Base-by-base conservation (phyloP, 2,329 filamentous ascomycete genomes). In the Mollisiaceae sp. region DNA sequence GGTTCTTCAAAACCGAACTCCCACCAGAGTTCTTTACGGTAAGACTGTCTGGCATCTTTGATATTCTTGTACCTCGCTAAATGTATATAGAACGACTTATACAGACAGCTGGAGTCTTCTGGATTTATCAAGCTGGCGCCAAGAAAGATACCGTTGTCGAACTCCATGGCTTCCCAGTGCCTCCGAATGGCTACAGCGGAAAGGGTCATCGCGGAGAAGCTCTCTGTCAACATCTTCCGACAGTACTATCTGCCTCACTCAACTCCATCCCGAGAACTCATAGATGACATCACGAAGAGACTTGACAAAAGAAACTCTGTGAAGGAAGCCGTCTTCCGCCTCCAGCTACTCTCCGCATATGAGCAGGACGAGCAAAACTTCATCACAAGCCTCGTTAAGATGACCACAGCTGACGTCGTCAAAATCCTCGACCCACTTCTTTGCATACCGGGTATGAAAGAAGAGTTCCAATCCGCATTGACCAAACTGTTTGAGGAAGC, bases 261-360 rank as follows among this genome's bases (percentile, higher is more conserved):
- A 5, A 27, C 24, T 5, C 12, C 50, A 32, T 22, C 14, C 3
- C 22, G 27, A 27, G 50, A 54, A 4, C 11, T 54, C 14, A 27
- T 54, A 14, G 12, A 54, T n/a, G 50, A 54, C 12, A 54, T 54
- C 12, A 54, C 50, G 15, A 54, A n/a, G 8, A 22, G 24, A 14
- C 50, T 54, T 32, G 9, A 54, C 27, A 35, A 54, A 18, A 54
- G 14, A 18, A 54, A 15, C 15, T 35, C 50, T 35, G 18, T 35
- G 9, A 54, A 54, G 24, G 50, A 32, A 35, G 50, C 50, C 32
- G 50, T 54, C 50, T 54, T 54, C 14, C 50, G 50, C 22, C 14
- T 54, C 1, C 50, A 54, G 14, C 14, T 54, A 12, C 50, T 54
- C 14, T 24, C 24, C 14, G 50, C 50, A 18, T 54, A 32, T 18